These are phyloP conservation scores for Coemansia sp. DNA, from an alignment of 192 early-diverging fungal species.

Conservation along the genomic window DNA sequence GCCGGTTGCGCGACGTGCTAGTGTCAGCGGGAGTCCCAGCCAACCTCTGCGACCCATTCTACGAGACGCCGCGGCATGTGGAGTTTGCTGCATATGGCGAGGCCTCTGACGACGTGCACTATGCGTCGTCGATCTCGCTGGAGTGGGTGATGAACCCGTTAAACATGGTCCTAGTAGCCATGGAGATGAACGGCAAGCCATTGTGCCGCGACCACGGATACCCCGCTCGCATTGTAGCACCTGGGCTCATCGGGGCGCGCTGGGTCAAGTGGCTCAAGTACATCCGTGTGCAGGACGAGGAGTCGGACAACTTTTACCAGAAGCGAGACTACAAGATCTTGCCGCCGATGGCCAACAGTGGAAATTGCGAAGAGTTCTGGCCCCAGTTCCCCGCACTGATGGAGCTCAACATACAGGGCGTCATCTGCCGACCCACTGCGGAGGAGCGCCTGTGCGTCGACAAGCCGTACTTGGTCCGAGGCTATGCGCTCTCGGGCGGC, in stretches of 20 bases:
- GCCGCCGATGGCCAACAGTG: constrained; percentile 63
- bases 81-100: constrained; percentile 67
- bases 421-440: constrained; percentile 63
- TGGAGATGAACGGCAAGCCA: constrained; percentile 71
- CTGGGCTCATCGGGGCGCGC: constrained; percentile 86
- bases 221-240: constrained; percentile 83
- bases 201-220: constrained; percentile 83
- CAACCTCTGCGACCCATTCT: constrained; percentile 51
- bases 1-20: constrained; percentile 73
- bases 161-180: constrained; percentile 75
- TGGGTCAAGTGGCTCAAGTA: constrained; percentile 79
- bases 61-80: constrained; percentile 54
- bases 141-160: constrained; percentile 64
- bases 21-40: constrained; percentile 57
- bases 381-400: constrained; percentile 55
- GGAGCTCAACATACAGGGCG: constrained; percentile 81
- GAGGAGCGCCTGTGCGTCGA: constrained; percentile 38
- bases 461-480: constrained; percentile 57
- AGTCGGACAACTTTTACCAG: constrained; percentile 72
- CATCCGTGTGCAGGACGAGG: constrained; percentile 58
- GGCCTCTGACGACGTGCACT: constrained; percentile 68
- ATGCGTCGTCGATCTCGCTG: constrained; percentile 73
- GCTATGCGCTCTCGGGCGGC: constrained; percentile 80
- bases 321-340: constrained; percentile 82
- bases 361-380: constrained; percentile 51